Evolutionary conservation across 1,284 basidiomycete genomes (phyloP), one percentile per base, ranked within the genome.

Genomic region (Porodaedalea pini): DNA sequence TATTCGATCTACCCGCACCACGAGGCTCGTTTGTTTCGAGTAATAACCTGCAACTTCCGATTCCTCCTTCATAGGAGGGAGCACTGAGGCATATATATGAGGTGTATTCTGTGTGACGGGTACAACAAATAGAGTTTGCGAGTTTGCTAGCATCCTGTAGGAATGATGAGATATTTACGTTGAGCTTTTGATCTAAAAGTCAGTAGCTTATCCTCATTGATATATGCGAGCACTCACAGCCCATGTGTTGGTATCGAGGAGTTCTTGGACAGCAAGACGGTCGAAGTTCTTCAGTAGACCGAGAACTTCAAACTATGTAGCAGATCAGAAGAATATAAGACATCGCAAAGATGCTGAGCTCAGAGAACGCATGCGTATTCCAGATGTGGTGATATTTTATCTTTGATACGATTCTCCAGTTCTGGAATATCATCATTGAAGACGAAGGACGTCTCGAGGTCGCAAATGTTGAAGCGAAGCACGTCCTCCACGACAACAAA

Each of bases 391-490:
- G 17, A 25, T 13, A 58, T 48, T 8, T n/a, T 29, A 10, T 29
- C 25, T 11, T 43, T 39, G 25, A 54, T 21, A 5, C 37, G 21
- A 0, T 44, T 21, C n/a, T 34, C 32, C 31, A 54, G 36, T 8
- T 55, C 44, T 7, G 39, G 29, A 17, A 54, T 13, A 23, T 54
- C 23, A 13, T 45, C 37, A 21, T 45, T 58, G 34, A 3, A 8
- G 8, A 45, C 25, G 21, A 41, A 53, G 4, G 58, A 58, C 17
- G 58, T 25, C n/a, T 48, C 27, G n/a, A 54, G 43, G 21, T 55
- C 21, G 37, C 47, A 58, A 13, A 60, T 51, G 48, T 36, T 61
- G 47, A 64, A 65, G 37, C 63, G 56, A 23, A 68, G 60, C 32
- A 64, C 57, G 13, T 19, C 27, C 11, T 40, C 21, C 56, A 57